Conservation (phyloP, 441 rosid genomes). For the Mallotus japonicus region DNA sequence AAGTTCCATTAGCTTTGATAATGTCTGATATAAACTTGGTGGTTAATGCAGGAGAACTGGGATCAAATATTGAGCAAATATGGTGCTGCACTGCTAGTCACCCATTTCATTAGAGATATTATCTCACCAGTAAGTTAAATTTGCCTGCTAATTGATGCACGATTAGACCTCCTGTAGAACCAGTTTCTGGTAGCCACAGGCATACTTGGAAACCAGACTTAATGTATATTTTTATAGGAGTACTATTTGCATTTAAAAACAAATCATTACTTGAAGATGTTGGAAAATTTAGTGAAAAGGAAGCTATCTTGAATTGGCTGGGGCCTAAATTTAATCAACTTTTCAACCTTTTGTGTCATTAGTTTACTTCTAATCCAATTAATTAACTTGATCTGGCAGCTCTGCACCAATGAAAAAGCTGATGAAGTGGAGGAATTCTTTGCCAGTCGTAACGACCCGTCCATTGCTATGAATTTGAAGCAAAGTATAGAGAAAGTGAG, state of each 20-base stretch:
- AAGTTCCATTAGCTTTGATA: not conserved
- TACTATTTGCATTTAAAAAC: too few species aligned
- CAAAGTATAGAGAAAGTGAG: constrained; percentile 39
- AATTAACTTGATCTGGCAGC: constrained; percentile 19
- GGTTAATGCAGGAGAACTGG: constrained; percentile 34
- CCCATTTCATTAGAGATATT: constrained; percentile 25
- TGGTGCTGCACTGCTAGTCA: constrained; percentile 33
- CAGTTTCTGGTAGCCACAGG: too few species aligned
- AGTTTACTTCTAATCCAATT: not conserved
- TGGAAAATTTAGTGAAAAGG: too few species aligned
- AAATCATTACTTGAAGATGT: not conserved
- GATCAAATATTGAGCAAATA: constrained; percentile 30
- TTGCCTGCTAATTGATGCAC: too few species aligned
- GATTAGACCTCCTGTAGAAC: too few species aligned
- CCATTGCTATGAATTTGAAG: constrained; percentile 39
- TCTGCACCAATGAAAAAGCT: constrained; percentile 38
- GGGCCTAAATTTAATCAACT: not conserved
- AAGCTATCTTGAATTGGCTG: not conserved
- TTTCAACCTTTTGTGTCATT: not conserved
- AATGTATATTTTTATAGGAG: too few species aligned
- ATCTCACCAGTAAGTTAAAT: constrained; percentile 32
- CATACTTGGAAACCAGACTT: too few species aligned
- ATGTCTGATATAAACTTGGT: too few species aligned
- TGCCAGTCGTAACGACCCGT: constrained; percentile 2
- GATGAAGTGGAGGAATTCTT: constrained; percentile 42